Conservation (phyloP, 2,329 filamentous ascomycete species). For the Sclerotinia subarctica region DNA sequence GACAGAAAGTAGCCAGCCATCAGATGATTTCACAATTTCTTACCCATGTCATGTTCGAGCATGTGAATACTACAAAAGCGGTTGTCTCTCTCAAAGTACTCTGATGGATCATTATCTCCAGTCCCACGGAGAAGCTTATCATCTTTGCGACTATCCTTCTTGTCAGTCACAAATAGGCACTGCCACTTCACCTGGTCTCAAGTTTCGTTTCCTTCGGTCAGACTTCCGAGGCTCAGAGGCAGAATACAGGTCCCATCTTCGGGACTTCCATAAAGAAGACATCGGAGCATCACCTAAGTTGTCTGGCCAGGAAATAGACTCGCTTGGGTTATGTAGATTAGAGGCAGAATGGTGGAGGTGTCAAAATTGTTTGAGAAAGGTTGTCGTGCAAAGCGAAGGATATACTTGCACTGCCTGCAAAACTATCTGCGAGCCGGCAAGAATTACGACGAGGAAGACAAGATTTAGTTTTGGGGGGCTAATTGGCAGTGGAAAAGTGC, state of each 20-base stretch:
- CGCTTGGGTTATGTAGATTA: no score
- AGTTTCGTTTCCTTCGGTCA: neutral
- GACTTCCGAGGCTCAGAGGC: neutral
- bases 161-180: constrained; percentile 9
- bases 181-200: neutral
- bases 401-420: neutral
- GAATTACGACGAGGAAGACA: no score
- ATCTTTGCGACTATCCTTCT: constrained; percentile 8
- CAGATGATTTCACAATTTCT: neutral
- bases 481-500: no score
- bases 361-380: neutral
- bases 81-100: no score
- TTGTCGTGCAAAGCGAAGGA: neutral
- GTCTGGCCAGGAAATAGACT: no score
- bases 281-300: neutral
- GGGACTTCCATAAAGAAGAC: neutral
- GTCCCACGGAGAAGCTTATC: neutral
- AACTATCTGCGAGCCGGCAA: neutral
- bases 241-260: neutral
- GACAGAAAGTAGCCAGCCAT: no score
- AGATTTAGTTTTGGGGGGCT: no score
- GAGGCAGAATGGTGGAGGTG: constrained; percentile 9
- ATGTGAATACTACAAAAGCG: no score
- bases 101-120: no score
- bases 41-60: neutral